Evolutionary conservation across 306 rosid genomes (phyloP), one percentile per base, ranked within the genome.

Genomic region (Astragalus glycyphyllos): DNA sequence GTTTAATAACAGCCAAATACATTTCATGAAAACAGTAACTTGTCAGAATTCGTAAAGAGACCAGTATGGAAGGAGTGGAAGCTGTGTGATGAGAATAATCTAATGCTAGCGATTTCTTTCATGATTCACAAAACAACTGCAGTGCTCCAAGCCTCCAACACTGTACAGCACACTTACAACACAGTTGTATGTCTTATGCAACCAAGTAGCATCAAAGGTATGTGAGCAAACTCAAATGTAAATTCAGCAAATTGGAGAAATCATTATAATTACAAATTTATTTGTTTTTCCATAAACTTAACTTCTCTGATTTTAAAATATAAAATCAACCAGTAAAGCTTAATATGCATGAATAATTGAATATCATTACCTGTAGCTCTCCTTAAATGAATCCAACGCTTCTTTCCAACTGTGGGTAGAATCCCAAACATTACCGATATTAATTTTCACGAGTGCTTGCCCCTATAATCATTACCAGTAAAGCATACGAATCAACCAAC

Each of bases 361-460:
- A 70, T 63, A 53, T 26, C 8, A 20, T 68, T 79, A 90, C 98
- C 96, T 83, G 89, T 90, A 81, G 81, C 97, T 83, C 74, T 89
- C 95, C 54, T 84, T 71, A 77, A 54, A 94, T 72, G 98, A 89
- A 41, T 79, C 82, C 29, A 86, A 71, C 48, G 98, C 97, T 68
- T 66, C 89, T 83, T 61, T 53, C 85, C 81, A 89, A 69, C 86
- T 62, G 46, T 81, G 82, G 77, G 74, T 80, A 84, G 84, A 85
- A 82, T 94, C 97, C 80, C 86, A 86, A 80, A 90, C 86, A 74
- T 84, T 79, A 45, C 97, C 98, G 31, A 90, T 86, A 61, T 87
- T 81, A 49, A 80, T 83, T 80, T 90, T 86, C 66, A 84, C 82
- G 6, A 86, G 61, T 61, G 96, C 97, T 81, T 90, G 96, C 37